Base-by-base conservation (phyloP, 495 filamentous ascomycete genomes). In the Achaetomiella virescens region DNA sequence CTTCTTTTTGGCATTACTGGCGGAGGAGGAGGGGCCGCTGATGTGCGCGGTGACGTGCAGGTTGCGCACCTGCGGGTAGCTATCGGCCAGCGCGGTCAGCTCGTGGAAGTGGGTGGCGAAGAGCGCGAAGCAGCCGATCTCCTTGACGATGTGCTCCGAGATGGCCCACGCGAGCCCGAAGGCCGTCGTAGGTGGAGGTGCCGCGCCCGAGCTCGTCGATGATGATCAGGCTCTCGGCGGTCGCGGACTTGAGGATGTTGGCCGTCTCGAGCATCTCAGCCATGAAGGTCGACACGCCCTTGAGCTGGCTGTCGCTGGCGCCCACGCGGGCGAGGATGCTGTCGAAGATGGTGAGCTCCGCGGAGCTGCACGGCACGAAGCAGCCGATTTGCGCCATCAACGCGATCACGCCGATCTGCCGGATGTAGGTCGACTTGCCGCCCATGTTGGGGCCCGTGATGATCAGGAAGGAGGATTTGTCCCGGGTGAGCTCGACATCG, bases 71-170 rank as follows among this genome's bases (percentile, higher is more conserved):
- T 90, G 87, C 6, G 84, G 83, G 69, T 95, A 85, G 48, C 86
- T 81, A 48, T 97, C 89, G 10, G 82, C 86, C 35, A 99, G 74
- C 2, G 90, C 91, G 0, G 93, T 99, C 44, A 99, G 78, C 69
- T 99, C 93, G 69, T 99, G 93, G 77, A 99, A 99, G 71, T 99
- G 93, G 5, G 93, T 99, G 2, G 95, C 93, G 63, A 99, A 97
- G 66, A 96, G 82, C 45, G 91, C 86, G 67, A 87, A 97, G 60
- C 89, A 95, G 54, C 88, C 83, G 52, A 99, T 96, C 66, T 97
- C 90, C 51, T 86, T 90, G 65, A 99, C 80, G 57, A 99, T 97
- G 67, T 97, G 89, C 70, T 99, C 93, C 7, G 89, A 95, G 57
- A 99, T 99, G 47, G 93, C 93, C 93, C 93, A 98, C 0, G 93